These are phyloP conservation scores for Neurospora cerealis DNA, from an alignment of 495 filamentous ascomycete species.

Conservation along the genomic window DNA sequence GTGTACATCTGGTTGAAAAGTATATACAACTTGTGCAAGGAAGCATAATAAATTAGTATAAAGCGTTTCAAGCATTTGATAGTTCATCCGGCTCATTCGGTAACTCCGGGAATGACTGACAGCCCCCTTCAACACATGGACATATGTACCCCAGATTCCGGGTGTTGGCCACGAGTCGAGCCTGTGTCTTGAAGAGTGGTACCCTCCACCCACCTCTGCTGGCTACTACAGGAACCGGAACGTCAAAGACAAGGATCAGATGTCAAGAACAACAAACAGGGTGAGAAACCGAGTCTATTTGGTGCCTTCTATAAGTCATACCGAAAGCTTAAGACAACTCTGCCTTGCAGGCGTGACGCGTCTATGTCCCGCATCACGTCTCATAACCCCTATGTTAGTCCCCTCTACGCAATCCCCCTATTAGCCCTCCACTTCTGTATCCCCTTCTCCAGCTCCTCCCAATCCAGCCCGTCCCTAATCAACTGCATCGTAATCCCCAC, in stretches of 20 bases:
- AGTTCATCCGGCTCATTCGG: background rate
- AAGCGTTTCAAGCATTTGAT: background rate
- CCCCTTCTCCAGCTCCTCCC: conserved; percentile 68
- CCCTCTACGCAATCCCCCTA: conserved; percentile 31
- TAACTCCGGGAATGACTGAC: background rate
- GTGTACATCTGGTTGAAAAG: background rate
- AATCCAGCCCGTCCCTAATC: conserved; percentile 70
- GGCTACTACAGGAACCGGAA: background rate
- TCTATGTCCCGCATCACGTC: background rate
- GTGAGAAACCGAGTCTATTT: background rate
- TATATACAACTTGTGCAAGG: background rate
- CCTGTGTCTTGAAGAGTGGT: background rate
- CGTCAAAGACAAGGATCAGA: background rate
- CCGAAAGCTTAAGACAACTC: background rate
- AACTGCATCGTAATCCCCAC: conserved; percentile 76
- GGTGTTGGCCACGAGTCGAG: background rate
- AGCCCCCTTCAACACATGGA: background rate
- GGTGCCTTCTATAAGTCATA: background rate
- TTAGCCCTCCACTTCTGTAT: conserved; percentile 69
- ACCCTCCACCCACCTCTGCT: background rate
- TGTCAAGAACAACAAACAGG: background rate
- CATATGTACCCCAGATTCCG: background rate
- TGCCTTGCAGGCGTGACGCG: background rate
- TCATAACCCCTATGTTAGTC: background rate
- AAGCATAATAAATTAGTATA: background rate